These are phyloP conservation scores for Puya raimondii DNA, from an alignment of 176 grass and related monocot genomes.

Conservation along the genomic window DNA sequence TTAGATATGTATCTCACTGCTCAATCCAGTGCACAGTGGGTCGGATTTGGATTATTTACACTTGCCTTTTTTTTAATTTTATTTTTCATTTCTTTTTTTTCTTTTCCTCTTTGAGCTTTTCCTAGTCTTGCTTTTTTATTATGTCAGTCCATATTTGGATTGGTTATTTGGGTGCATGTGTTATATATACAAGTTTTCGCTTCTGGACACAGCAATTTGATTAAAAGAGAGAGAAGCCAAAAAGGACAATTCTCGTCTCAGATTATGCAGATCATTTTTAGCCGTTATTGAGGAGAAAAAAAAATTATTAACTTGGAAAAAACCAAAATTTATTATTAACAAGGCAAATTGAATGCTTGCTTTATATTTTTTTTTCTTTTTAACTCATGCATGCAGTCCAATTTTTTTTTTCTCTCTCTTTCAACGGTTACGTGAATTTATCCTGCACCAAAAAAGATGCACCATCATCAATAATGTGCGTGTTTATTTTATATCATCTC, in stretches of 20 bases:
- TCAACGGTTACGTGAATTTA: too few relatives aligned
- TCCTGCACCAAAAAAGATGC: too few relatives aligned
- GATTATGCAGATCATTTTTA: slow-evolving; percentile 7
- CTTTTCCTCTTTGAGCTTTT: slow-evolving; percentile 18
- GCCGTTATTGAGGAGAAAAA: background rate
- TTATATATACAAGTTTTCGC: slow-evolving; percentile 13
- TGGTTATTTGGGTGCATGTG: slow-evolving; percentile 7
- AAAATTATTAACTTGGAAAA: too few relatives aligned
- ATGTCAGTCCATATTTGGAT: slow-evolving; percentile 47
- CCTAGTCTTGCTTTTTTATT: slow-evolving; percentile 8
- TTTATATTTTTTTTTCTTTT: too few relatives aligned
- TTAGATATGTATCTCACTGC: slow-evolving; percentile 3
- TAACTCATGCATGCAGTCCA: too few relatives aligned
- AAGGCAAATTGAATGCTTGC: too few relatives aligned
- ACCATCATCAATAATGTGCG: background rate
- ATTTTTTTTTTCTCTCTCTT: too few relatives aligned
- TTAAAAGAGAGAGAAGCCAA: slow-evolving; percentile 19
- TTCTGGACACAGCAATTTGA: slow-evolving; percentile 5
- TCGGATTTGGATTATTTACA: slow-evolving; percentile 8
- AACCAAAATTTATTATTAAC: background rate
- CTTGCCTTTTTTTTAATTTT: slow-evolving; percentile 1
- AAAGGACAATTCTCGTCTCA: background rate
- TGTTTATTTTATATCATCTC: background rate
- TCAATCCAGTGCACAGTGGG: slow-evolving; percentile 2
- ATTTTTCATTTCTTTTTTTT: slow-evolving; percentile 16